phyloP scores from a whole-genome alignment of 2,329 filamentous ascomycete genomes.

The Chaetothyriales sp. region DNA sequence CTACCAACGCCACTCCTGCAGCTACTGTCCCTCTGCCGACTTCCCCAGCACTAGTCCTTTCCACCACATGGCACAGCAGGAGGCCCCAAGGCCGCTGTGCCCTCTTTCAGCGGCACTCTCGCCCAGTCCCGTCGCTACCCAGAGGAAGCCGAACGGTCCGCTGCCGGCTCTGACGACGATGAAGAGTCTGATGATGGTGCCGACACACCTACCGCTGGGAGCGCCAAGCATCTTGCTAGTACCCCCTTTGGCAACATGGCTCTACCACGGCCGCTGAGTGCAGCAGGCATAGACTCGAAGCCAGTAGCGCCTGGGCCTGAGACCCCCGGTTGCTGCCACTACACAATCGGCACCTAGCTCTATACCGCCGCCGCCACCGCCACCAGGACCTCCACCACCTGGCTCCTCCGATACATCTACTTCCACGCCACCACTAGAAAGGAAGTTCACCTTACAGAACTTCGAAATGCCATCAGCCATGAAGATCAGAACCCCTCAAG shows the following conservation, averaged over 20 bases:
- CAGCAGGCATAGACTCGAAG: conserved; percentile 42
- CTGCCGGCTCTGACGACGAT: conserved; percentile 57
- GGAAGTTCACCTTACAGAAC: too few species aligned
- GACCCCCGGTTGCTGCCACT: conserved; percentile 31
- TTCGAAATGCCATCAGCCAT: too few species aligned
- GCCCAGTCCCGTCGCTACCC: conserved; percentile 42
- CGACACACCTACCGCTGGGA: conserved; percentile 63
- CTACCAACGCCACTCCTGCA: conserved; percentile 26
- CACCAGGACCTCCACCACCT: conserved; percentile 25
- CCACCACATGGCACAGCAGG: conserved; percentile 59
- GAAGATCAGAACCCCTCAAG: too few species aligned
- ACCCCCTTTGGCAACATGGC: conserved; percentile 96
- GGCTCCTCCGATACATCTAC: conserved; percentile 25
- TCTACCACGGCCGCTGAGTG: conserved; percentile 74
- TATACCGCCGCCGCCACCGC: conserved; percentile 16
- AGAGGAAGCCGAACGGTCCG: conserved; percentile 69
- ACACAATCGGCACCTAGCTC: conserved; percentile 21
- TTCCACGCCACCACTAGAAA: conserved; percentile 27
- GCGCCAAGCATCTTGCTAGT: conserved; percentile 81
- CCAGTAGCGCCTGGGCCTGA: conserved; percentile 33
- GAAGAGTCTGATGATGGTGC: conserved; percentile 57
- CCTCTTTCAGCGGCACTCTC: conserved; percentile 31
- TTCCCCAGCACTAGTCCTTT: conserved; percentile 86
- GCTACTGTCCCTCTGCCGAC: conserved; percentile 28
- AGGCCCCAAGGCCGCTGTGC: conserved; percentile 38